Evolutionary conservation across 257 asterid species (phyloP), one percentile per base, ranked within the genome.

Genomic region (Schizonepeta tenuifolia): DNA sequence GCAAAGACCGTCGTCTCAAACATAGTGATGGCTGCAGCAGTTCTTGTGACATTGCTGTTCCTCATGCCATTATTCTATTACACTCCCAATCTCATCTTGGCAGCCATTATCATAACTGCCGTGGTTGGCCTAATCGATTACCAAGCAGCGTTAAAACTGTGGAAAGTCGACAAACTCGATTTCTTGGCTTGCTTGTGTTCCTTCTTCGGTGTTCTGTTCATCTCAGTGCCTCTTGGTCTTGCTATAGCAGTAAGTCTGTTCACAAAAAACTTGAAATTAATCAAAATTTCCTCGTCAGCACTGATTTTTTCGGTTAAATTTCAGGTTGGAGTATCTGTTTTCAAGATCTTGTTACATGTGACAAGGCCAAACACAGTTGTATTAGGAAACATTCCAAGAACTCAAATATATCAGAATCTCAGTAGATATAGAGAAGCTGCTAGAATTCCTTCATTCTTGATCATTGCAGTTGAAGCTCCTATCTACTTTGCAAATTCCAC

Each of bases 131-230:
- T 91, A 18, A 91, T 94, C 15, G 97, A 94, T 57, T 89, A 89
- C 76, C 83, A 86, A 75, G 89, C 92, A 4, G 99, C 97, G 5
- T 62, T 44, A 24, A 83, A 78, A 10, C 75, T 94, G 6, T 89
- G 97, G 97, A 94, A 90, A 88, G 96, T 94, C 17, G 99, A 94
- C 83, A 94, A 94, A 74, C 90, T 94, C 6, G 99, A 94, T 55
- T 94, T 91, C 76, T 24, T 89, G 79, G 96, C 97, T 31, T 91
- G 97, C 83, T 50, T 91, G 70, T 85, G 90, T 65, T 91, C 99
- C 21, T 94, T 94, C 65, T 55, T 91, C 22, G 99, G 99, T 4
- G 99, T 94, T 55, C 97, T 94, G 21, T 91, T 94, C 95, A 81
- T 94, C 83, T 94, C 99, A 1, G 97, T 94, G 50, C 97, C 99